Percentiles rank a stretch among this genome's conserved stretches.
Conservation (phyloP, 352 stramenopile genomes). For the Globisporangium cylindrosporum region DNA sequence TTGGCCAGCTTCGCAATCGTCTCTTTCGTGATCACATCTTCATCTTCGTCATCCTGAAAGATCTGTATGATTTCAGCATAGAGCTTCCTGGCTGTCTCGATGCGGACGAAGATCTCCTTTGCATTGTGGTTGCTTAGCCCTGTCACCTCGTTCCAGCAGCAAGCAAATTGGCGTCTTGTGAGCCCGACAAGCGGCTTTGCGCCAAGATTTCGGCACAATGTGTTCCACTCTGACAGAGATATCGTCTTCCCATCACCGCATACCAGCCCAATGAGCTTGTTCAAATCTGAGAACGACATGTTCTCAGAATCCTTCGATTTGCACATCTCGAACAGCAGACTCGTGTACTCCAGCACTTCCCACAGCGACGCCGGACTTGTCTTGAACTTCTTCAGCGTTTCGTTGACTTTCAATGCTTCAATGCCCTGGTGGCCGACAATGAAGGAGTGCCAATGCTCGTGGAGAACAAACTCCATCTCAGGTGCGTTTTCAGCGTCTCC, state of each 20-base stretch:
- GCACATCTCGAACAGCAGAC: constrained; percentile 46
- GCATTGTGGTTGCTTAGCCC: constrained; percentile 32
- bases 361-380: constrained; percentile 41
- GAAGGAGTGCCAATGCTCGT: constrained; percentile 59
- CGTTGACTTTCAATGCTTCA: constrained; percentile 35
- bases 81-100: constrained; percentile 44
- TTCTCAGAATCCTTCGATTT: constrained; percentile 23
- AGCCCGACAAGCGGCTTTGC: constrained; percentile 36
- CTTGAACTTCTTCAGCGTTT: constrained; percentile 49
- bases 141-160: constrained; percentile 48
- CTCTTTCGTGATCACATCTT: constrained; percentile 28
- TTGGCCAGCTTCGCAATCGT: constrained; percentile 35
- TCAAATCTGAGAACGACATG: constrained; percentile 30
- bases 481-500: constrained; percentile 20
- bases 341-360: constrained; percentile 59
- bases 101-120: constrained; percentile 44
- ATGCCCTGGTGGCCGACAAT: constrained; percentile 45
- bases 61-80: constrained; percentile 39
- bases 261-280: constrained; percentile 37
- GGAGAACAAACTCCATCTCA: constrained; percentile 40
- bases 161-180: constrained; percentile 49
- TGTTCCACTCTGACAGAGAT: constrained; percentile 27
- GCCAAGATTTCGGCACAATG: constrained; percentile 33
- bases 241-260: constrained; percentile 34
- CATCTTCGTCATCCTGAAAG: constrained; percentile 38